These are phyloP conservation scores for Pythium brassicae DNA, from an alignment of 352 stramenopile species.

Conservation along the genomic window DNA sequence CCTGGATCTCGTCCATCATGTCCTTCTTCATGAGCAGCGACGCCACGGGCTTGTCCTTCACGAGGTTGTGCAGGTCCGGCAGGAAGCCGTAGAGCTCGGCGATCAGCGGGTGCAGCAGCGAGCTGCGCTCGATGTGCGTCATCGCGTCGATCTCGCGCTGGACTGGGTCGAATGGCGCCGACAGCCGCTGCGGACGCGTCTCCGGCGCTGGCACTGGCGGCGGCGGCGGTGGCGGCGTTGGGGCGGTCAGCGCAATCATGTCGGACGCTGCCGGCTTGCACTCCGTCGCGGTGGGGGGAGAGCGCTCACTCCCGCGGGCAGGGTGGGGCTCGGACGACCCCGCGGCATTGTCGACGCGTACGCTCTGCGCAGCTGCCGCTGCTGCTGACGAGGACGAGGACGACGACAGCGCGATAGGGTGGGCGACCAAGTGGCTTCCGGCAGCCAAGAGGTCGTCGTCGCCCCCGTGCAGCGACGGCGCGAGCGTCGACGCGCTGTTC, in stretches of 20 bases:
- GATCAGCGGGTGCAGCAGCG: constrained; percentile 46
- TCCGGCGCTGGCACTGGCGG: constrained; percentile 7
- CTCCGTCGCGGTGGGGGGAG: background rate
- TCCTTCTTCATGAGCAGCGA: constrained; percentile 64
- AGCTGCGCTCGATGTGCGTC: constrained; percentile 16
- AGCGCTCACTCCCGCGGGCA: no score
- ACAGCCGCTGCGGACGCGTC: background rate
- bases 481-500: constrained; percentile 22
- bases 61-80: constrained; percentile 46
- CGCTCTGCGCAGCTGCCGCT: background rate
- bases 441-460: constrained; percentile 15
- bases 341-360: background rate
- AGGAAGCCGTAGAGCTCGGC: constrained; percentile 39
- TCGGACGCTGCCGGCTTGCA: constrained; percentile 4
- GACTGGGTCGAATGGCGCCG: constrained; percentile 1
- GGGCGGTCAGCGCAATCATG: constrained; percentile 15
- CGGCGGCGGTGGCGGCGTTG: background rate
- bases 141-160: constrained; percentile 16
- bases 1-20: constrained; percentile 77
- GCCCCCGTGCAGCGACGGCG: constrained; percentile 16
- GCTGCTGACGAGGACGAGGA: background rate
- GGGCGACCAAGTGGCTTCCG: constrained; percentile 11
- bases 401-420: background rate
- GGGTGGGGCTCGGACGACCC: background rate
- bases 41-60: constrained; percentile 49